Conservation (phyloP, 257 asterid species). For the Nicotiana attenuata region DNA sequence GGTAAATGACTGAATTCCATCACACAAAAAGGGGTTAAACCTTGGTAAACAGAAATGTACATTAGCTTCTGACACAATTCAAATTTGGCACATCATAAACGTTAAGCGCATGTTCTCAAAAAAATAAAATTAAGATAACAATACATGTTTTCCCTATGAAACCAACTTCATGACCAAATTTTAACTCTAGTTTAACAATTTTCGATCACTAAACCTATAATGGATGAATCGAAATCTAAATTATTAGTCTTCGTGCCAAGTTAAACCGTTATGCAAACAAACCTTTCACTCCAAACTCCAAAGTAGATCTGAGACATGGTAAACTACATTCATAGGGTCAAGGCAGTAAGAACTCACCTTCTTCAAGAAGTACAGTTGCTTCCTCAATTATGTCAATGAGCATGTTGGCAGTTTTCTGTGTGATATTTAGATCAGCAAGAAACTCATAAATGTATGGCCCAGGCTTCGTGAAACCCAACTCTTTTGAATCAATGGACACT, state of each 20-base stretch:
- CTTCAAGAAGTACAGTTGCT: constrained; percentile 79
- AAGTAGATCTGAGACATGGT: constrained; percentile 5
- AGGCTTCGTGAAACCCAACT: constrained; percentile 81
- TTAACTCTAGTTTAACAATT: not conserved
- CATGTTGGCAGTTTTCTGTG: constrained; percentile 59
- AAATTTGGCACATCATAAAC: not conserved
- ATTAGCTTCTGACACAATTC: not conserved
- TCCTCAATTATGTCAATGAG: constrained; percentile 73
- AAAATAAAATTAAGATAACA: not conserved
- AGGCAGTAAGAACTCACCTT: constrained; percentile 51
- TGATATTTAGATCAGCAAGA: constrained; percentile 75
- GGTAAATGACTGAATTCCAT: not conserved
- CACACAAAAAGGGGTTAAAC: not conserved
- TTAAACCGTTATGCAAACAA: not conserved
- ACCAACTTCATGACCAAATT: not conserved
- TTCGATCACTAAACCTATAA: not conserved
- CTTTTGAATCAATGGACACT: constrained; percentile 80
- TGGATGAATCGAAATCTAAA: not conserved
- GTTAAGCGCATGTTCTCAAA: not conserved
- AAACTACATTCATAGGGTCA: constrained; percentile 15
- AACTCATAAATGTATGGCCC: constrained; percentile 94
- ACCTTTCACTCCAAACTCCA: constrained; percentile 7
- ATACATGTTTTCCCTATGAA: not conserved
- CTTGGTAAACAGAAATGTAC: not conserved
- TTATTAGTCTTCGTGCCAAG: not conserved